phyloP scores from a whole-genome alignment of 2,329 filamentous ascomycete species.

The Talaromyces sp. region DNA sequence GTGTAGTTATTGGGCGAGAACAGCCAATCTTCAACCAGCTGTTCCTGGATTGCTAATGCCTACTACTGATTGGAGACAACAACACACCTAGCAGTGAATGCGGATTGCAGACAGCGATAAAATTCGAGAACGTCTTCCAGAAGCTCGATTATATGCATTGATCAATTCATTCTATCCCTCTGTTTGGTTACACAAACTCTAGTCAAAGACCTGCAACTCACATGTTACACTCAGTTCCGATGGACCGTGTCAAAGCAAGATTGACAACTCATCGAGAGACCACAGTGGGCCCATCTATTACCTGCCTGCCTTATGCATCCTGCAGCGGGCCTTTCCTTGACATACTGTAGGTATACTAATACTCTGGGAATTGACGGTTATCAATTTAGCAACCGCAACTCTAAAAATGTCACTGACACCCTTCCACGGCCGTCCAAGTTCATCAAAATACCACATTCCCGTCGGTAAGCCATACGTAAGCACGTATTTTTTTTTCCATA shows the following conservation, averaged over 20 bases:
- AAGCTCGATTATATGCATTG: not conserved
- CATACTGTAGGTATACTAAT: not conserved
- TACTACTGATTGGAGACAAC: not conserved
- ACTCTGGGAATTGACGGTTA: too few species aligned
- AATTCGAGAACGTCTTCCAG: not conserved
- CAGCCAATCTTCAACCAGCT: constrained; percentile 11
- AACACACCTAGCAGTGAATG: not conserved
- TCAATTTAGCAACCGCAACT: too few species aligned
- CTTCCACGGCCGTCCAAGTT: too few species aligned
- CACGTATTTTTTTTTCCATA: too few species aligned
- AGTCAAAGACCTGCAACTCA: not conserved
- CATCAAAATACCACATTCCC: too few species aligned
- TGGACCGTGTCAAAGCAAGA: not conserved
- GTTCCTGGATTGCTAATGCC: constrained; percentile 14
- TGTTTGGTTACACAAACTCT: not conserved
- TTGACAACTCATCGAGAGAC: constrained; percentile 5
- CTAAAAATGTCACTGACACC: too few species aligned
- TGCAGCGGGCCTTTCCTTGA: constrained; percentile 3
- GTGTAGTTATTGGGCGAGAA: constrained; percentile 7
- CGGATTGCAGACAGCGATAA: not conserved
- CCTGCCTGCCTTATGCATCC: not conserved
- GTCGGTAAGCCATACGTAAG: too few species aligned
- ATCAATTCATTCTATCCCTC: not conserved
- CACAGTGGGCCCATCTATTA: not conserved
- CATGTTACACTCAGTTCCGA: not conserved